Base-by-base conservation (phyloP, 768 basidiomycete genomes). In the Suillus variegatus region DNA sequence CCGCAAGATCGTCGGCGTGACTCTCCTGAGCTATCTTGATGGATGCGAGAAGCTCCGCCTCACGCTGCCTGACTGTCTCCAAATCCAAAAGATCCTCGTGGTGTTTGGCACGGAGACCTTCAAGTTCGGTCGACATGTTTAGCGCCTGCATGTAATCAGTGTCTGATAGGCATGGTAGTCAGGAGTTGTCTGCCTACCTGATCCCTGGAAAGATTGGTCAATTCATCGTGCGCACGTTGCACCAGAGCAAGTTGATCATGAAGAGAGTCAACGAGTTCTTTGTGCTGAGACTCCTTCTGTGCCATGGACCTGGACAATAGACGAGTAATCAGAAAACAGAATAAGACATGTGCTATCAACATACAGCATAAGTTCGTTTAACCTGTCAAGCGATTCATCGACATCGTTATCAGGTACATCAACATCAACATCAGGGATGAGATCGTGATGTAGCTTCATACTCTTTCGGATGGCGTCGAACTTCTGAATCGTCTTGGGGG, bases 361-460 rank as follows among this genome's bases (percentile, higher is more conserved):
- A 71, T 72, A 96, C 93, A 91, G 81, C 94, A 98, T 97, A 18
- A 98, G 85, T 71, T 96, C 94, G 70, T 97, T 95, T 44, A 97
- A 80, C 62, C 92, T 83, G 66, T 88, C 89, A 61, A 94, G 79
- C 10, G 90, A 88, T 72, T 92, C 92, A 64, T 92, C 91, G 2
- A 81, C 79, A 35, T 79, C 78, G 20, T 74, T 71, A 49, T 85
- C 84, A 6, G 76, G 74, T 52, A 74, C 63, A 12, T 72, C 68
- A 35, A 64, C 71, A 57, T 73, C 65, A n/a, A 66, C 66, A 54
- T 64, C 68, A 69, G 70, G 77, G 68, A 64, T 77, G 77, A 70
- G 82, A 74, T 64, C 82, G 77, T 76, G 64, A 72, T 83, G 84
- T 60, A 79, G 68, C 71, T 86, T 84, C 81, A 94, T 85, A 46